Evolutionary conservation across 2,329 filamentous ascomycete genomes (phyloP), one percentile per base, ranked within the genome.

Genomic region (Verticillium klebahnii): DNA sequence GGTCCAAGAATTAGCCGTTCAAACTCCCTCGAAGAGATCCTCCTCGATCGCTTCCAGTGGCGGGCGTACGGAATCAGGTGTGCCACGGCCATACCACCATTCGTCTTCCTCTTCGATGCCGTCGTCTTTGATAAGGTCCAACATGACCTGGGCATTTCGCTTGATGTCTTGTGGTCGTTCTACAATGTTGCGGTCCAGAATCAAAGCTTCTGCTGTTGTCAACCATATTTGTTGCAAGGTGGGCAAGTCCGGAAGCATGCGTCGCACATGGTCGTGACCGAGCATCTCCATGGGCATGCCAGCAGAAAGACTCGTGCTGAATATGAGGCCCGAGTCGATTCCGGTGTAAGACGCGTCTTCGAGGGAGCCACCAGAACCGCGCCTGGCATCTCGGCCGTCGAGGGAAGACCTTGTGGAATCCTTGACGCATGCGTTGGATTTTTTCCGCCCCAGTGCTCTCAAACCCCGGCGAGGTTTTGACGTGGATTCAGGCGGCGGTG

Each of bases 111-210:
- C 82, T 23, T 81, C 81, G 23, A 82, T 73, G 19, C 83, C 84
- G 60, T 87, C 83, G 63, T 88, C 85, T 57, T 82, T 80, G 65
- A 89, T 88, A n/a, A 89, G 75, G 63, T 88, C 85, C 60, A 88
- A 73, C 74, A 89, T 80, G 29, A 89, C 82, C 65, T 85, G 80
- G 14, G 82, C 83, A 61, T 88, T 88, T 50, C 86, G 80, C 69
- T 86, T 86, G 66, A 89, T 89, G 63, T 88, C 84, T 62, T 83
- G 77, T 0, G 84, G 75, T 25, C 82, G 77, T 62, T 81, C 77
- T 6, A 89, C 86, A 59, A 89, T 84, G 36, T 78, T 79, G 37
- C 85, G 78, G 58, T 87, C 79, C 5, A 89, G 73, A 36, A 89
- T 86, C 40, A 87, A 69, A 4, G 85, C 83, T 68, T 89, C 86